phyloP scores from a whole-genome alignment of 805 yeast genomes.

The Cyberlindnera lachancei region DNA sequence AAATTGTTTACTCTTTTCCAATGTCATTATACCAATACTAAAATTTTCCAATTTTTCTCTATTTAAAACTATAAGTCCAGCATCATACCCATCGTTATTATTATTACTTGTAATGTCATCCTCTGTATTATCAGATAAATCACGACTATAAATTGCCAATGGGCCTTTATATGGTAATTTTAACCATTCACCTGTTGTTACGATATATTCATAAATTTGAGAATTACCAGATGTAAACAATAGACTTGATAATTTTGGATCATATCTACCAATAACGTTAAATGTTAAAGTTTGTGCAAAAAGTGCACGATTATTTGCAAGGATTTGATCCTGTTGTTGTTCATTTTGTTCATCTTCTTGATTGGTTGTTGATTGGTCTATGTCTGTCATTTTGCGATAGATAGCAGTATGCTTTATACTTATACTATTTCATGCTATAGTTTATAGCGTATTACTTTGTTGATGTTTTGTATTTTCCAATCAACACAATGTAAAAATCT shows the following conservation, averaged over 20 bases:
- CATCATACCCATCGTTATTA: conserved; percentile 44
- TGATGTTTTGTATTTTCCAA: too few relatives aligned
- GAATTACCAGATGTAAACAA: conserved; percentile 65
- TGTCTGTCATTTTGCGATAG: too few relatives aligned
- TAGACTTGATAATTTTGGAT: conserved; percentile 61
- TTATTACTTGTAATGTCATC: too few relatives aligned
- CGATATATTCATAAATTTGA: conserved; percentile 53
- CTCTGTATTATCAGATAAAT: conserved; percentile 26
- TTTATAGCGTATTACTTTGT: too few relatives aligned
- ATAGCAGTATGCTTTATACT: too few relatives aligned
- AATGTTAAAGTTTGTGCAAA: conserved; percentile 63
- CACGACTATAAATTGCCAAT: conserved; percentile 54
- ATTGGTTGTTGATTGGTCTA: not conserved
- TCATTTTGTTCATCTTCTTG: not conserved
- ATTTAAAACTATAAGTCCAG: conserved; percentile 65
- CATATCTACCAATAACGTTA: conserved; percentile 73
- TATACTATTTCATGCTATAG: too few relatives aligned
- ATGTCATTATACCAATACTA: conserved; percentile 60
- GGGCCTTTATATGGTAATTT: conserved; percentile 68
- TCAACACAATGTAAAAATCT: too few relatives aligned
- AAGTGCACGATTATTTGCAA: conserved; percentile 30
- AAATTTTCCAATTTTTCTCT: conserved; percentile 64
- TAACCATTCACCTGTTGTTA: conserved; percentile 55
- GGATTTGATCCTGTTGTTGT: conserved; percentile 3
- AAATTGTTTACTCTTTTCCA: conserved; percentile 40